These are phyloP conservation scores for Cicer bijugum DNA, from an alignment of 306 rosid species.

Conservation along the genomic window DNA sequence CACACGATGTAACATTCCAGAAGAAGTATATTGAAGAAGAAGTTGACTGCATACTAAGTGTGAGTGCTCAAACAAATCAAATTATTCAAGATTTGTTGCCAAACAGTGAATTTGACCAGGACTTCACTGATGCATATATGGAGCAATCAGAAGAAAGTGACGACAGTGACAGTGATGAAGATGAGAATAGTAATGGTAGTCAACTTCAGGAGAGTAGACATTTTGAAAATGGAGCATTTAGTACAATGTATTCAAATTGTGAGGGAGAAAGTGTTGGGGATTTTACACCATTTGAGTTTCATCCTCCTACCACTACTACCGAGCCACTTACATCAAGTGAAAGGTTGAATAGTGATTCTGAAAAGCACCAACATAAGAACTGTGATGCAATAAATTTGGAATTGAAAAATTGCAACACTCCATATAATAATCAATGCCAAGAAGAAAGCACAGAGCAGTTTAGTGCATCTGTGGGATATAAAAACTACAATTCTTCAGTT, in stretches of 20 bases:
- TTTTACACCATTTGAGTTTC: conserved; percentile 48
- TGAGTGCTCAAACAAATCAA: conserved; percentile 79
- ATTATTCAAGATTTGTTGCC: conserved; percentile 65
- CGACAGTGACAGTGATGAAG: conserved; percentile 42
- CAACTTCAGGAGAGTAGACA: conserved; percentile 39
- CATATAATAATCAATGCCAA: conserved; percentile 16
- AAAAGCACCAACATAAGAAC: conserved; percentile 36
- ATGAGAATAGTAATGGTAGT: conserved; percentile 42
- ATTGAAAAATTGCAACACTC: conserved; percentile 10
- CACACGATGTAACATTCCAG: conserved; percentile 7
- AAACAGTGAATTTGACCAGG: conserved; percentile 56
- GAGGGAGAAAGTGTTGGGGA: conserved; percentile 69
- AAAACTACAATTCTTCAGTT: conserved; percentile 21
- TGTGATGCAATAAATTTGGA: conserved; percentile 29
- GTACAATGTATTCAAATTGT: conserved; percentile 38
- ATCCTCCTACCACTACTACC: conserved; percentile 29
- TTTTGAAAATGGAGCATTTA: conserved; percentile 27
- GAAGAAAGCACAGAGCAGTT: conserved; percentile 16
- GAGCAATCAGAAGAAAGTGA: conserved; percentile 75
- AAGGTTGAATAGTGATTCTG: conserved; percentile 32
- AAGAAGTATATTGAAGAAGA: conserved; percentile 65
- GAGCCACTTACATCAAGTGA: conserved; percentile 24
- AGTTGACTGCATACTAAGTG: conserved; percentile 64
- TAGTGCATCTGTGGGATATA: background rate
- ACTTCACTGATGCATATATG: conserved; percentile 73